Base-by-base conservation (phyloP, 352 stramenopile genomes). In the Thalassiosira mediterranea region DNA sequence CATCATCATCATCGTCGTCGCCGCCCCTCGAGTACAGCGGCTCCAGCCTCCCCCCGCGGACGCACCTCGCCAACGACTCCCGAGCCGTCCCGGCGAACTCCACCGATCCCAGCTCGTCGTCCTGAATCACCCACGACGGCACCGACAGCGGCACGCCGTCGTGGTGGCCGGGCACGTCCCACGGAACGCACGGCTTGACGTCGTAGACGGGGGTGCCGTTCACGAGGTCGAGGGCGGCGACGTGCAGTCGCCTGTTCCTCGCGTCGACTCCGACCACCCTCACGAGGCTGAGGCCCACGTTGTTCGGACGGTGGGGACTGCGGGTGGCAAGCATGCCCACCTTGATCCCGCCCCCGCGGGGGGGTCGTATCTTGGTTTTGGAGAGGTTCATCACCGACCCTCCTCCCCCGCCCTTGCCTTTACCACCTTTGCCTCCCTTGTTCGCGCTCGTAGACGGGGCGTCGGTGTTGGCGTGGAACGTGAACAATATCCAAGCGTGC, bases 141-240 rank as follows among this genome's bases (percentile, higher is more conserved):
- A 91, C 75, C 34, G 53, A 47, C 25, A 90, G 48, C 29, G 51
- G 37, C 2, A 51, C n/a, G 13, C 72, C 54, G 59, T 81, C 57
- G 48, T 68, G 75, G 62, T 76, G 78, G 25, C 72, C 72, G 32
- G 86, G 86, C 51, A 88, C 59, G 78, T 91, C 86, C 86, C 86
- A 91, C 23, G 84, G 86, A 3, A 90, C 83, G 31, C 64, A 81
- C 3, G 86, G 86, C 54, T 92, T 92, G 53, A 92, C 76, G 58
- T 92, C 86, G 73, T 88, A 90, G 4, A 92, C 81, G 28, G 86
- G 86, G 17, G 81, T 92, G 8, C 81, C 81, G 66, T 92, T 53
- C 8, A 90, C 83, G 1, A 92, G 57, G 77, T 92, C 86, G 10
- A 92, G 62, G 19, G 74, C 86, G 11, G 72, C 48, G 49, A 92